These are phyloP conservation scores for Aureobasidium sp. DNA, from an alignment of 2,329 filamentous ascomycete species.

Conservation along the genomic window DNA sequence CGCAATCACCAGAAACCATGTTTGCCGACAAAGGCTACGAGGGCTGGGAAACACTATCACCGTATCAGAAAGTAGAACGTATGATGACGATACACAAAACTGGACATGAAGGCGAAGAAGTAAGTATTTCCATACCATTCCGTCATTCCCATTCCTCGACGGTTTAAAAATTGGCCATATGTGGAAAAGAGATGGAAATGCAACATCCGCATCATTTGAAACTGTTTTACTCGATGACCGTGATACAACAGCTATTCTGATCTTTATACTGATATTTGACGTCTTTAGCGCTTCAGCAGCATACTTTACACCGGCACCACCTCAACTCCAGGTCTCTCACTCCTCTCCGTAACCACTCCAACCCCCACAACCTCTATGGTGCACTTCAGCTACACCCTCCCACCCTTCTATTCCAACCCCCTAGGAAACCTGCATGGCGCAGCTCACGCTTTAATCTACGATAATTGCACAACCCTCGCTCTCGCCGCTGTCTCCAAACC, in stretches of 20 bases:
- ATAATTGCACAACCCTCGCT: conserved; percentile 42
- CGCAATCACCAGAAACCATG: background rate
- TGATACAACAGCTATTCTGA: too few species aligned
- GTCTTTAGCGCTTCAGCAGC: background rate
- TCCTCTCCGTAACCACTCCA: background rate
- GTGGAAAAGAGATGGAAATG: too few species aligned
- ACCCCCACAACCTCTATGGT: background rate
- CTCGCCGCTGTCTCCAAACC: conserved; percentile 24
- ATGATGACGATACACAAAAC: background rate
- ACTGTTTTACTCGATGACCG: too few species aligned
- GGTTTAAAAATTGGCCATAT: too few species aligned
- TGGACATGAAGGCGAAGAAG: background rate
- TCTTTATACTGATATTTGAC: background rate
- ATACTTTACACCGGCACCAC: background rate
- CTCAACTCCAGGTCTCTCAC: background rate
- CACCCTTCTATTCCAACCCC: conserved; percentile 38
- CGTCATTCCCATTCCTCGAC: too few species aligned
- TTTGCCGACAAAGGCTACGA: background rate
- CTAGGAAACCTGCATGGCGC: conserved; percentile 45
- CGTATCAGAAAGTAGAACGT: background rate
- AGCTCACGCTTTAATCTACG: conserved; percentile 46
- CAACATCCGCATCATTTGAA: too few species aligned
- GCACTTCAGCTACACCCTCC: conserved; percentile 25
- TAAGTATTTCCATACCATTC: background rate
- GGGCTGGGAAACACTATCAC: background rate